phyloP scores from a whole-genome alignment of 163 green algal species.

The Scenedesmus sp. region DNA sequence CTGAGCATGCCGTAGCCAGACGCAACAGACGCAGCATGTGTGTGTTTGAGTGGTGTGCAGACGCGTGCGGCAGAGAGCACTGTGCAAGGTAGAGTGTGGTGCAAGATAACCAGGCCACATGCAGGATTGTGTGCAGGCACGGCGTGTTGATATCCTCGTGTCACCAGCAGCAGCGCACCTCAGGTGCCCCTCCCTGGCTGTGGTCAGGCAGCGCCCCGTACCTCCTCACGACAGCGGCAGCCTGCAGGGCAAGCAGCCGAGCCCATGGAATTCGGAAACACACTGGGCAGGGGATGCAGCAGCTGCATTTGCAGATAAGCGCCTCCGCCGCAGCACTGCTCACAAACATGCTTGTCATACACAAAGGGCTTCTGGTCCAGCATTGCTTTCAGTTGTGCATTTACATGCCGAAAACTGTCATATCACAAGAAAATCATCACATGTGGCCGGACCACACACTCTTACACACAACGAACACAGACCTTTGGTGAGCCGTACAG shows the following conservation, averaged over 20 bases:
- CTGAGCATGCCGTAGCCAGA: background rate
- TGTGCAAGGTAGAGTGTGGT: background rate
- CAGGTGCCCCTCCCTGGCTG: slow-evolving; percentile 8
- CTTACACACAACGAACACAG: background rate
- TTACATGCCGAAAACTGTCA: too few species aligned
- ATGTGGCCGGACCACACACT: background rate
- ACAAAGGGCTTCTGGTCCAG: too few species aligned
- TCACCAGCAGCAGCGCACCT: background rate
- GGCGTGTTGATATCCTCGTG: background rate
- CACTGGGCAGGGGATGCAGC: background rate
- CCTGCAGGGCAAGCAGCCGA: background rate
- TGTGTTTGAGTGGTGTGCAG: background rate
- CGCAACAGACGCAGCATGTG: background rate
- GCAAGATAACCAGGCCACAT: background rate
- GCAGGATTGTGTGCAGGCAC: too few species aligned
- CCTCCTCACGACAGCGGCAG: background rate
- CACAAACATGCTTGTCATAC: too few species aligned
- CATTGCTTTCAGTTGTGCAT: too few species aligned
- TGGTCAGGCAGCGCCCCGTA: slow-evolving; percentile 8
- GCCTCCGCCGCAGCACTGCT: background rate
- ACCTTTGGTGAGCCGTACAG: background rate
- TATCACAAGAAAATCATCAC: too few species aligned
- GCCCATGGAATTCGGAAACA: background rate
- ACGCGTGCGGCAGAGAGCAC: too few species aligned
- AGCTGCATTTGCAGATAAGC: background rate